Conservation (phyloP, 495 filamentous ascomycete species). For the Aspergillus affinis region DNA sequence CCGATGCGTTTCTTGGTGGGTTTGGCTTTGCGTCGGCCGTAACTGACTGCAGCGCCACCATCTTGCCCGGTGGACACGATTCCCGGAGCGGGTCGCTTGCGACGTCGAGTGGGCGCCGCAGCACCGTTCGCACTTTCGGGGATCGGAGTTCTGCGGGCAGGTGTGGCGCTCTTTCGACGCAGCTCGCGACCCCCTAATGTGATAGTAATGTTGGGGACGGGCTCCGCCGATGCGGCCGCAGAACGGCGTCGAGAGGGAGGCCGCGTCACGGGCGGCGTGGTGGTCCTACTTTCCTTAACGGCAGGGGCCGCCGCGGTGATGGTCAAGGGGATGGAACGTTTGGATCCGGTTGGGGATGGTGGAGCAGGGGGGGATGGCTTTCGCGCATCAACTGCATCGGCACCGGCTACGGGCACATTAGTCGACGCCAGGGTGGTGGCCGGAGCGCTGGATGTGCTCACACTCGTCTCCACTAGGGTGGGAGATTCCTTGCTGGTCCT, state of each 20-base stretch:
- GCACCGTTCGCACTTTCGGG: constrained; percentile 49
- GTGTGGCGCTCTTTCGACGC: constrained; percentile 48
- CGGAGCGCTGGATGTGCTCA: constrained; percentile 9
- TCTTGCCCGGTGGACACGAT: constrained; percentile 66
- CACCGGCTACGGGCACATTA: constrained; percentile 7
- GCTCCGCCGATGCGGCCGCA: constrained; percentile 37
- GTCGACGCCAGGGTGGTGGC: constrained; percentile 35
- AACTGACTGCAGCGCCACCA: constrained; percentile 71
- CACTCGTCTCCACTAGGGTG: constrained; percentile 21
- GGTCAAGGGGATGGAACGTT: constrained; percentile 20
- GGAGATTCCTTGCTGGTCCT: constrained; percentile 21
- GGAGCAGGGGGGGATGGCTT: constrained; percentile 24
- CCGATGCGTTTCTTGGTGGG: constrained; percentile 58
- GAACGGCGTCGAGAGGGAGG: constrained; percentile 48
- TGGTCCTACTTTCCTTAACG: constrained; percentile 22
- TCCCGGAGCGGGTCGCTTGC: constrained; percentile 75
- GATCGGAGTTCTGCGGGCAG: constrained; percentile 51
- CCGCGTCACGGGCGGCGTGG: constrained; percentile 39
- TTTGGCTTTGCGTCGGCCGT: constrained; percentile 78
- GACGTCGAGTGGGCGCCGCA: constrained; percentile 49
- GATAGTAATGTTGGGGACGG: constrained; percentile 15
- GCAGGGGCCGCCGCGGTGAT: constrained; percentile 3
- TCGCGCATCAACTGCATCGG: constrained; percentile 17
- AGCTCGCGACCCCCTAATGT: constrained; percentile 35
- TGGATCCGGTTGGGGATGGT: constrained; percentile 31